Evolutionary conservation across 768 basidiomycete genomes (phyloP).

Genomic region (Austroboletus eburneus): DNA sequence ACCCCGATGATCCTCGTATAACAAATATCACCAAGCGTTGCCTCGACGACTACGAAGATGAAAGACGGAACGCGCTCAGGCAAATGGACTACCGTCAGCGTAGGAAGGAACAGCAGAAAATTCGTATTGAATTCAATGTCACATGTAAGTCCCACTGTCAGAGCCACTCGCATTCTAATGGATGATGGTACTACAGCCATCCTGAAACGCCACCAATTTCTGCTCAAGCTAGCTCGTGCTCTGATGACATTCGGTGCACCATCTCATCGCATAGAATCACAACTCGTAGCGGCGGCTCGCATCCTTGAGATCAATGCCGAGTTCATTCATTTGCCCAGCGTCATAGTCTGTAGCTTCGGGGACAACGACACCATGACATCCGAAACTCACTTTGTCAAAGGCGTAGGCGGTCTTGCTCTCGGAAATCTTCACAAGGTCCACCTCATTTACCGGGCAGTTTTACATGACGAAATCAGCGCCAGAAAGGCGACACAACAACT

Average conservation of each 20-base stretch:
- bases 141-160: slow-evolving; percentile 45
- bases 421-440: slow-evolving; percentile 85
- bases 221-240: slow-evolving; percentile 79
- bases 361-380: slow-evolving; percentile 87
- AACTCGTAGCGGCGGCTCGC: slow-evolving; percentile 81
- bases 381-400: slow-evolving; percentile 87
- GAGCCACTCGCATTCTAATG: slow-evolving; percentile 1
- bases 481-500: slow-evolving; percentile 65
- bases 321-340: slow-evolving; percentile 79
- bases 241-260: slow-evolving; percentile 92
- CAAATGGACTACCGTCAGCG: slow-evolving; percentile 66
- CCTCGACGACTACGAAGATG: slow-evolving; percentile 56
- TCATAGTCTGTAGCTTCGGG: slow-evolving; percentile 86
- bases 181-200: slow-evolving; percentile 47
- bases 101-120: slow-evolving; percentile 58
- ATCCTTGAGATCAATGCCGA: slow-evolving; percentile 91
- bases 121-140: slow-evolving; percentile 72
- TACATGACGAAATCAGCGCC: slow-evolving; percentile 90
- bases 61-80: slow-evolving; percentile 56
- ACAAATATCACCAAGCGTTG: slow-evolving; percentile 51
- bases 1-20: slow-evolving; percentile 69
- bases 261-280: slow-evolving; percentile 90
- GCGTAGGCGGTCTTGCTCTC: slow-evolving; percentile 69
- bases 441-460: slow-evolving; percentile 76
- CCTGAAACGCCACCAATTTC: slow-evolving; percentile 76